Base-by-base conservation (phyloP, 768 basidiomycete species). In the Phylloporus sp. region DNA sequence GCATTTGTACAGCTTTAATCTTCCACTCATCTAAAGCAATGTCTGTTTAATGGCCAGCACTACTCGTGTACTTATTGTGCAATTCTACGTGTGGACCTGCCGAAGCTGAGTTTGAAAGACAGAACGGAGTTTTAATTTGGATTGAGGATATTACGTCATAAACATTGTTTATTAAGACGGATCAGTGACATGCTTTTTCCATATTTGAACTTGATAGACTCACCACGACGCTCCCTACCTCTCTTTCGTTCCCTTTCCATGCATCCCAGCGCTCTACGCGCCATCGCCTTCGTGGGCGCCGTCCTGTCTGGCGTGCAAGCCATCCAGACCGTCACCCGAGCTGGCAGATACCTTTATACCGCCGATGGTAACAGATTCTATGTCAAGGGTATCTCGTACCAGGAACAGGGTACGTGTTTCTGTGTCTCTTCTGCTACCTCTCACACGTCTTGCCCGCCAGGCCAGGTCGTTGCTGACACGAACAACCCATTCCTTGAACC, bases 361-460 rank as follows among this genome's bases (percentile, higher is more conserved):
- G 78, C 78, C 4, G 79, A 82, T 45, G 90, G 91, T 4, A 83
- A 65, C 34, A 73, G 94, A 47, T 95, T 95, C 72, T 94, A 84
- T 71, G 87, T 97, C 72, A 91, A 90, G 69, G 91, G 90, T 47
- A 71, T 92, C 49, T 88, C 88, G 11, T 93, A 93, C 69, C 90
- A 92, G 66, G 76, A 80, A 54, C 88, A 92, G 71, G 91, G 93
- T 82, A 50, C 45, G 68, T 53, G 4, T 27, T 18, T 18, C 9
- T 9, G 5, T 41, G 0, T 12, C 4, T 50, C 22, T 36, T 9
- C 20, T 20, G 16, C 15, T 11, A 15, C 29, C 26, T 39, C 12
- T 51, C 54, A 16, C 4, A 44, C 39, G 29, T 54, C 9, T 12
- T 50, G 36, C n/a, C 11, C 10, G 45, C 26, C 31, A 77, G 76